A percentile compares a stretch with the other conserved stretches of the same genome.
Conservation (phyloP, 352 stramenopile genomes). For the Globisporangium cederbergense region DNA sequence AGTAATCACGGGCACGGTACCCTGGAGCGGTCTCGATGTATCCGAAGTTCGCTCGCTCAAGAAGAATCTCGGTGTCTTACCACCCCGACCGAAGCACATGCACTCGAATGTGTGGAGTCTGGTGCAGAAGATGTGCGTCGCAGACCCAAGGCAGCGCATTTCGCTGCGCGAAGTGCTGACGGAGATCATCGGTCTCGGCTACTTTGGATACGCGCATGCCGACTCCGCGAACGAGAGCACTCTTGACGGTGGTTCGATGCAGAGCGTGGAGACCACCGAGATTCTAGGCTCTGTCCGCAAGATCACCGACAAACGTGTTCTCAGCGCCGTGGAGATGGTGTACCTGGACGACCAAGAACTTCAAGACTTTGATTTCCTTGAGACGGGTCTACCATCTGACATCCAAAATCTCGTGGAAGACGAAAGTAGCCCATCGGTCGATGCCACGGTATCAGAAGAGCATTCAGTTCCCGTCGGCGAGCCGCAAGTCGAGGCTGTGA, state of each 20-base stretch:
- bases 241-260: background rate
- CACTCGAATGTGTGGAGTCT: constrained; percentile 44
- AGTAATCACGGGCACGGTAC: constrained; percentile 42
- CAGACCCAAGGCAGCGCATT: constrained; percentile 42
- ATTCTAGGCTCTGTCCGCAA: background rate
- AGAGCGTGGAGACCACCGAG: background rate
- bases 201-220: constrained; percentile 24
- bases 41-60: constrained; percentile 53
- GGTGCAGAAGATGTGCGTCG: constrained; percentile 62
- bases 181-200: constrained; percentile 47
- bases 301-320: background rate
- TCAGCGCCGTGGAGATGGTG: constrained; percentile 3
- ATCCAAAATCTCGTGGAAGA: background rate
- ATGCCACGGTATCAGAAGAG: background rate
- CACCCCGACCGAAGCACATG: constrained; percentile 43
- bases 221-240: constrained; percentile 16
- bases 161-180: constrained; percentile 43
- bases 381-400: background rate
- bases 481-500: background rate
- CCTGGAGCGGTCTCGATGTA: constrained; percentile 46
- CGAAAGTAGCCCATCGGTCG: background rate
- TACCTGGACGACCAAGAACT: constrained; percentile 7
- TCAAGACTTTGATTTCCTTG: constrained; percentile 14
- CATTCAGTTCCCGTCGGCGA: background rate
- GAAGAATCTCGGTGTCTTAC: constrained; percentile 41